Conservation (phyloP, 805 yeast genomes). For the Kodamaea kaohsiungensis region DNA sequence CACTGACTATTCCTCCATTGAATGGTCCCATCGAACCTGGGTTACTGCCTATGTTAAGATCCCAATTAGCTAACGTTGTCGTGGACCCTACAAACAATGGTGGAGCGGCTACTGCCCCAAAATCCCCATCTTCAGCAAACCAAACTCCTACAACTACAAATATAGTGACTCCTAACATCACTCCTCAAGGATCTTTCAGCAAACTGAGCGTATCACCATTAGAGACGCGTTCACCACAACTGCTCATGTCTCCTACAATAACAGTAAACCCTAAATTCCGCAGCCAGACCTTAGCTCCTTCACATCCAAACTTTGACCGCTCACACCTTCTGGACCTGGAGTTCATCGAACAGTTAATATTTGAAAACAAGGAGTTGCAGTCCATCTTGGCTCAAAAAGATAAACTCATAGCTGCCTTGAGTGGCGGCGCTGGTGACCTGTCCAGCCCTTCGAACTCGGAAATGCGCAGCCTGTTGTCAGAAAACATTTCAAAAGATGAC, state of each 20-base stretch:
- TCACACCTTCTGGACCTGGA: slow-evolving; percentile 27
- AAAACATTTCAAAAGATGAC: background rate
- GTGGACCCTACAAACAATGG: background rate
- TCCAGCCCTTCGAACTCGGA: background rate
- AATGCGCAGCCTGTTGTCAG: background rate
- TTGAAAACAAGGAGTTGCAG: slow-evolving; percentile 38
- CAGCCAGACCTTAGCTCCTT: slow-evolving; percentile 24
- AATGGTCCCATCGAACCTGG: background rate
- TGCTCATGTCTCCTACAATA: background rate
- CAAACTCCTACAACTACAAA: background rate
- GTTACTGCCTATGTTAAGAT: background rate
- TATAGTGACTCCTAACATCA: background rate
- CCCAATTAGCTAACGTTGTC: background rate
- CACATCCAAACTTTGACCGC: slow-evolving; percentile 38
- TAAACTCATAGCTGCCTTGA: slow-evolving; percentile 6
- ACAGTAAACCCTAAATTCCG: background rate
- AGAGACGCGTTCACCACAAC: background rate
- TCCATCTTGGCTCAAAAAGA: slow-evolving; percentile 14
- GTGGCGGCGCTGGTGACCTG: background rate
- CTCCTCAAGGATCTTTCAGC: background rate
- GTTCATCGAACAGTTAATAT: slow-evolving; percentile 35
- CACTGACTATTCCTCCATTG: background rate
- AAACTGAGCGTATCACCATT: background rate
- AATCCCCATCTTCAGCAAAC: background rate
- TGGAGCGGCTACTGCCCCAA: background rate